Base-by-base conservation (phyloP, 352 stramenopile genomes). In the Pythium plurisporium region DNA sequence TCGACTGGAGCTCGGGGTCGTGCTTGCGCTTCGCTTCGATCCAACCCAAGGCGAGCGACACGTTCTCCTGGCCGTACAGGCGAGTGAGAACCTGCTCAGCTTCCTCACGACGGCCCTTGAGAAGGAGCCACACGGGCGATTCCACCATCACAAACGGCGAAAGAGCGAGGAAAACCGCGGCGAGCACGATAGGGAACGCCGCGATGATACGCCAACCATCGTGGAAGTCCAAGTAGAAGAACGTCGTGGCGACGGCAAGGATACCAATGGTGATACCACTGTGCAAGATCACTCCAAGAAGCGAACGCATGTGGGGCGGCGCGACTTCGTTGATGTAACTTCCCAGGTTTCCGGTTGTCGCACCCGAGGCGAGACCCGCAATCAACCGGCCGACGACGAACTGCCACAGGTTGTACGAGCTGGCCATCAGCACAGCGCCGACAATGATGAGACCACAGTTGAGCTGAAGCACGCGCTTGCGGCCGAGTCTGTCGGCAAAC, bases 151-250 rank as follows among this genome's bases (percentile, higher is more conserved):
- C 54, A 5, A 26, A 14, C 3, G 52, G 50, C 1, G 60, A 62
- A 41, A 66, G 67, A 63, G 78, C 46, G 0, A 76, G 64, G 50
- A 81, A 82, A 27, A 84, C 59, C 30, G 65, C 59, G 31, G 55
- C 70, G 14, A 89, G 62, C 4, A 89, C 56, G 40, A 77, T 65
- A 10, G 73, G 81, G 30, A 83, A 70, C 55, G 25, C 79, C 36
- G 31, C 70, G 17, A 86, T 84, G 34, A 74, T 76, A 12, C 81
- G 67, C 79, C 79, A 89, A 9, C 78, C 74, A 7, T 23, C 51
- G 42, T 62, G 72, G 0, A 68, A 79, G 44, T 74, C 69, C 5
- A 67, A 65, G 46, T 86, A 76, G 58, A 77, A 85, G 46, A 81
- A 85, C 20, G 81, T 72, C 34, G 69, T 65, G 0, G 61, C 62